Evolutionary conservation across 176 grass and related monocot genomes (phyloP).

Genomic region (Thinopyrum elongatum): DNA sequence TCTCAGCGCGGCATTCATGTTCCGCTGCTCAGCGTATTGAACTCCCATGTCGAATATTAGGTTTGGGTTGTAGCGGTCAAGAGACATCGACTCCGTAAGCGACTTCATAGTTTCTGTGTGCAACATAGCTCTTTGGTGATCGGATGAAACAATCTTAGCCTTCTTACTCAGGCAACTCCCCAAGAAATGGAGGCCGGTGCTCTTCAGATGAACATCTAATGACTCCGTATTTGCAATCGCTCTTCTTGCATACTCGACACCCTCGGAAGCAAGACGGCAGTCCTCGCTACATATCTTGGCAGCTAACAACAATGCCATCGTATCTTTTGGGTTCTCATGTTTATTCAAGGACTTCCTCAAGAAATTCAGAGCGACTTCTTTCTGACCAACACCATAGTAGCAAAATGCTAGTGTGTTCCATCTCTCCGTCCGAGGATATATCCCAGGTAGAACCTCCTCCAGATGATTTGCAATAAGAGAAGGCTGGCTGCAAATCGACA

Average conservation of each 20-base stretch:
- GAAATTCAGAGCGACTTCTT: conserved; percentile 68
- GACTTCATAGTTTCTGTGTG: conserved; percentile 79
- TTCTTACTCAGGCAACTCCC: conserved; percentile 69
- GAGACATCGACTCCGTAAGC: conserved; percentile 45
- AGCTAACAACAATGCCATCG: conserved; percentile 59
- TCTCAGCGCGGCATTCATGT: conserved; percentile 59
- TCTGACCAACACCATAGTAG: conserved; percentile 53
- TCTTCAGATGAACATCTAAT: conserved; percentile 54
- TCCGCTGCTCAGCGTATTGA: conserved; percentile 79
- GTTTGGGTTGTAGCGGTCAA: conserved; percentile 57
- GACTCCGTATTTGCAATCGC: conserved; percentile 37
- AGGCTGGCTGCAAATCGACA: conserved; percentile 64
- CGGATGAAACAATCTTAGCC: conserved; percentile 73
- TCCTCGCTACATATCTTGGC: conserved; percentile 78
- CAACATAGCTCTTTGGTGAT: conserved; percentile 76
- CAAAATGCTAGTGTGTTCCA: conserved; percentile 83
- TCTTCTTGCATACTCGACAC: conserved; percentile 66
- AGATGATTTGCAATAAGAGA: conserved; percentile 54
- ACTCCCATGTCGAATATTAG: conserved; percentile 71
- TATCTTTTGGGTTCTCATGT: conserved; percentile 78
- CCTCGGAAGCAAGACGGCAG: conserved; percentile 54
- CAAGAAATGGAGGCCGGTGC: conserved; percentile 57
- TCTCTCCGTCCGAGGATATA: conserved; percentile 69
- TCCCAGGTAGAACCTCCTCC: conserved; percentile 83
- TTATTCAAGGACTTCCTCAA: conserved; percentile 78